Conservation (phyloP, 2,329 filamentous ascomycete species). For the Pyricularia pennisetigena region DNA sequence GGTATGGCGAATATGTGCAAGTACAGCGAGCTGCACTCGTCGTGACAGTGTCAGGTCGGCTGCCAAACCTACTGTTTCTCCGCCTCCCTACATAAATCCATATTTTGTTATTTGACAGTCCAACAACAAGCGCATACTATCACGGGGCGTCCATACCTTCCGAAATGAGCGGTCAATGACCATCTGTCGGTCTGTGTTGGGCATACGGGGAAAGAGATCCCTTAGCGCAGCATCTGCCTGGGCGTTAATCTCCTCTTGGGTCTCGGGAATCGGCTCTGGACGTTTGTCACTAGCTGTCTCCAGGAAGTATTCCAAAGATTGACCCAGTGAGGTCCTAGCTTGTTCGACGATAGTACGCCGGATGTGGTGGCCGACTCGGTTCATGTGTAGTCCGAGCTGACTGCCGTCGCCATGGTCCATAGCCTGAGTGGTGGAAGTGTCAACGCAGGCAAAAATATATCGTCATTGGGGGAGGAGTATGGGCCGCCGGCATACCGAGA, state of each 20-base stretch:
- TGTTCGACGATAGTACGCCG: constrained; percentile 48
- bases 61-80: constrained; percentile 49
- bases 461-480: background rate
- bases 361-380: constrained; percentile 52
- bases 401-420: constrained; percentile 23
- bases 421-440: constrained; percentile 16
- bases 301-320: constrained; percentile 13
- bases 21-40: constrained; percentile 53
- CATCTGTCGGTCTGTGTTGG: constrained; percentile 51
- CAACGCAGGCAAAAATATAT: background rate
- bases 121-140: background rate
- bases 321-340: constrained; percentile 26
- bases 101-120: background rate
- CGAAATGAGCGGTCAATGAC: constrained; percentile 55
- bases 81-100: constrained; percentile 1
- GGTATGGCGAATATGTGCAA: constrained; percentile 58
- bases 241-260: constrained; percentile 48
- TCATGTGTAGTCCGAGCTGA: constrained; percentile 35
- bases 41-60: constrained; percentile 46
- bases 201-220: constrained; percentile 56
- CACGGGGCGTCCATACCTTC: constrained; percentile 34
- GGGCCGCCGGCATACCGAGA: constrained; percentile 39
- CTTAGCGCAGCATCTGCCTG: constrained; percentile 53
- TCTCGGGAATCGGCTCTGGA: constrained; percentile 50
- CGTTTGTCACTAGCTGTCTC: constrained; percentile 6